These are phyloP conservation scores for Magnolia officinalis DNA, from an alignment of 164 flowering plant species.

Conservation along the genomic window DNA sequence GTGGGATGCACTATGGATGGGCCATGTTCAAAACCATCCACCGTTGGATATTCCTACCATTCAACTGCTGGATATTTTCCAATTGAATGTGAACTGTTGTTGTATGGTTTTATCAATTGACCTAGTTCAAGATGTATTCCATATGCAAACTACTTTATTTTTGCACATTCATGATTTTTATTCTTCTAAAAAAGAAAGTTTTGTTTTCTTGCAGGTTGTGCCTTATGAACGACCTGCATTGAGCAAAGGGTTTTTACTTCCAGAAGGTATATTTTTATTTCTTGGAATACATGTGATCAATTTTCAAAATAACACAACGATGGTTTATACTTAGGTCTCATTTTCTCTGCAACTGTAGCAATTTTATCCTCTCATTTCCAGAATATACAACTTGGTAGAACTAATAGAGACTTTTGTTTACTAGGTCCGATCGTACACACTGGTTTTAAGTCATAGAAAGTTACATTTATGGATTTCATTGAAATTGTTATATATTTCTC, in stretches of 20 bases:
- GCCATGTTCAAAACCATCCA: not conserved
- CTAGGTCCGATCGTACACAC: not conserved
- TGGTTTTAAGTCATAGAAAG: not conserved
- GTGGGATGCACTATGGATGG: not conserved
- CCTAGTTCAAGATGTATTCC: not conserved
- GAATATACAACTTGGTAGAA: not conserved
- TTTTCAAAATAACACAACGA: too few species aligned
- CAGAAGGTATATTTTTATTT: slow-evolving; percentile 59
- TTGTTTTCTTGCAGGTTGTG: slow-evolving; percentile 48
- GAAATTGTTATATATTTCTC: not conserved
- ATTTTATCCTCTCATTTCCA: not conserved
- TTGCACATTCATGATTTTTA: slow-evolving; percentile 1
- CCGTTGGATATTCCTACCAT: not conserved
- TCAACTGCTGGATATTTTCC: not conserved
- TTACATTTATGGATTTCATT: not conserved
- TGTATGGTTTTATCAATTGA: not conserved
- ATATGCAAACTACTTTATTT: not conserved
- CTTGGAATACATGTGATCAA: not conserved
- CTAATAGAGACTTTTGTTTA: too few species aligned
- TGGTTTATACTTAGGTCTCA: too few species aligned
- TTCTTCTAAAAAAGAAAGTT: not conserved
- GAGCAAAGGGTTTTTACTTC: slow-evolving; percentile 90
- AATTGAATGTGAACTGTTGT: not conserved
- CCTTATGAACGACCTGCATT: slow-evolving; percentile 97
- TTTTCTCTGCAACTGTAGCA: too few species aligned